A percentile compares a stretch with the other conserved stretches of the same genome.
phyloP scores from a whole-genome alignment of 2,329 filamentous ascomycete species.

The Alternaria triticimaculans region DNA sequence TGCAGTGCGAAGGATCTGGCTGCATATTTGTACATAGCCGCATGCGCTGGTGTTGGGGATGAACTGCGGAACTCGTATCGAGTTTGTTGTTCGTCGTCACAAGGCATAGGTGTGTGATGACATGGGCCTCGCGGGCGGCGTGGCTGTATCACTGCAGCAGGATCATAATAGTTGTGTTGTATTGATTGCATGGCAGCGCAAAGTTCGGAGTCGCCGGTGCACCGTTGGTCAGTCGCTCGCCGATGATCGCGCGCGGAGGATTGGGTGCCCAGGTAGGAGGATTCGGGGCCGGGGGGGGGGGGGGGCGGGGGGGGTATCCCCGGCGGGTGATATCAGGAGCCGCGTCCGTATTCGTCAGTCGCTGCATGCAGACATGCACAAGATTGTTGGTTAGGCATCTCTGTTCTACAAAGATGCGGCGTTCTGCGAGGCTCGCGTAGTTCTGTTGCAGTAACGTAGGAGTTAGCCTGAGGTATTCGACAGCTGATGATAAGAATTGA shows the following conservation, averaged over 20 bases:
- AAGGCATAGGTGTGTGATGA: not conserved
- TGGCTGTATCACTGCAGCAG: not conserved
- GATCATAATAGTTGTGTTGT: not conserved
- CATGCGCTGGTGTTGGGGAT: not conserved
- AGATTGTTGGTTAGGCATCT: too few relatives aligned
- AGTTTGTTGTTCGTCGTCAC: not conserved
- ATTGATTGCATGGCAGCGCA: not conserved
- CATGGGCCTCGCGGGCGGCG: not conserved
- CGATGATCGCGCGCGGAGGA: not conserved
- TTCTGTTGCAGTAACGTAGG: not conserved
- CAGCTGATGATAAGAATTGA: not conserved
- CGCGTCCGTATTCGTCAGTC: not conserved
- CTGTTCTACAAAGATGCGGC: not conserved
- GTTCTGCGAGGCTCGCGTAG: not conserved
- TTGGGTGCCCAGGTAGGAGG: not conserved
- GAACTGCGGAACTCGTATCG: not conserved
- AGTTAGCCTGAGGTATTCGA: not conserved
- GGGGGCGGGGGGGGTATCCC: too few relatives aligned
- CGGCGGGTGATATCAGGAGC: not conserved
- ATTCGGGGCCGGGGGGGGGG: not conserved
- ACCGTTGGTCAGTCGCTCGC: not conserved
- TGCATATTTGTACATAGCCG: not conserved
- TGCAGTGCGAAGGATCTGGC: not conserved
- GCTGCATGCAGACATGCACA: not conserved
- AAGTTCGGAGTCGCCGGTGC: not conserved